Evolutionary conservation across 352 stramenopile genomes (phyloP).

Genomic region (Achlya hypogyna): DNA sequence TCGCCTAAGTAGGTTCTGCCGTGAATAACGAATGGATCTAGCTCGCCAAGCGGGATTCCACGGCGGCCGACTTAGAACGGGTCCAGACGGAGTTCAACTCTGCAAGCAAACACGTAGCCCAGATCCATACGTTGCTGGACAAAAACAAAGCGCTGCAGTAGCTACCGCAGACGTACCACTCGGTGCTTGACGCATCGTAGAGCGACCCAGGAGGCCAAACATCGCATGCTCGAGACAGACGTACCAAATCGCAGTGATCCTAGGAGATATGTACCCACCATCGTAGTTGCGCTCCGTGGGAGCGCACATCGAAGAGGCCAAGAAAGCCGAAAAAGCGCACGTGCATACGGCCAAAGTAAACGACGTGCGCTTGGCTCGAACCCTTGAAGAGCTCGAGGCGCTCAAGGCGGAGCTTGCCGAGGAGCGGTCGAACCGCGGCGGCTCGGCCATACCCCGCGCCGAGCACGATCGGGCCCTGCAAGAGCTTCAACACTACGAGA

Average conservation of each 20-base stretch:
- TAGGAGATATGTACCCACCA: not conserved
- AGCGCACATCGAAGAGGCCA: slow-evolving; percentile 37
- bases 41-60: slow-evolving; percentile 29
- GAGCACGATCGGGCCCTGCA: slow-evolving; percentile 51
- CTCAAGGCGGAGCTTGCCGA: slow-evolving; percentile 55
- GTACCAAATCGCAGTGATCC: not conserved
- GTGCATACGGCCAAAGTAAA: slow-evolving; percentile 67
- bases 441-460: slow-evolving; percentile 37
- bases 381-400: slow-evolving; percentile 67
- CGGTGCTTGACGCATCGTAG: slow-evolving; percentile 22
- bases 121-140: slow-evolving; percentile 57
- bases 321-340: slow-evolving; percentile 51
- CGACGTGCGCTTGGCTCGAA: slow-evolving; percentile 68
- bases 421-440: slow-evolving; percentile 36
- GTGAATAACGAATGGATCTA: slow-evolving; percentile 11
- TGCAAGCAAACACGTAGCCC: slow-evolving; percentile 47
- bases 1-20: not conserved
- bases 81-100: slow-evolving; percentile 37
- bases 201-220: slow-evolving; percentile 53
- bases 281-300: slow-evolving; percentile 40
- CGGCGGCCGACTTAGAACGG: slow-evolving; percentile 38
- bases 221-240: slow-evolving; percentile 54
- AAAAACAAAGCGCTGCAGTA: slow-evolving; percentile 72
- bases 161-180: not conserved
- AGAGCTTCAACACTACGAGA: slow-evolving; percentile 70